Evolutionary conservation across 2,329 filamentous ascomycete species (phyloP), one percentile per base, ranked within the genome.

Genomic region (Ilyonectria mors-panacis): DNA sequence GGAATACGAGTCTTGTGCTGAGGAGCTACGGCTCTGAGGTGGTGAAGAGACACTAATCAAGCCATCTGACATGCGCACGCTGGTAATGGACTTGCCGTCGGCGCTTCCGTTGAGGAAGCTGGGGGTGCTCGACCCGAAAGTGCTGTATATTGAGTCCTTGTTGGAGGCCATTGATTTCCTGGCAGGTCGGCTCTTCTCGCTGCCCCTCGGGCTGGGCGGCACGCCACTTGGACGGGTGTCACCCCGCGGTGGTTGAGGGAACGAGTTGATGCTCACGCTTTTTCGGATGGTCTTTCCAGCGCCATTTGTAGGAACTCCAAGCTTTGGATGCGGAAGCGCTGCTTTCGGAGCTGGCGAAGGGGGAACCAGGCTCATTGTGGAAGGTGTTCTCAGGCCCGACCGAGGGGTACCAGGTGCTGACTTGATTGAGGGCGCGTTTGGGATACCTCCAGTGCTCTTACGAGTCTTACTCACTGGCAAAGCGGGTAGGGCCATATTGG

Each of bases 241-340:
- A 54, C 90, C 89, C 72, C 91, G 91, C 15, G 95, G 95, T 15
- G 95, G 95, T 71, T 97, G 93, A 33, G 95, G 95, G 77, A 98
- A 98, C 1, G 94, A 92, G 78, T 95, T 95, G 77, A 98, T 97
- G 85, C 95, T 98, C 76, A 97, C 92, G 1, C 93, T 93, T 81
- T 97, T 97, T 69, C 94, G 90, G 62, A 98, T 81, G 1, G 91
- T 89, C 80, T 91, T 95, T 28, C 90, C 89, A 6, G 88, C 84
- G 35, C 84, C 84, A 68, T 88, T 90, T 15, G 89, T 81, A 39
- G 84, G 84, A 9, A 89, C 85, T 6, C 85, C 81, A 2, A 87
- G 84, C 66, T 87, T 88, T 19, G 88, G 83, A 17, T 88, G 85
- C 6, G 89, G 87, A 12, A 91, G 81, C 56, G 85, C 84, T 6